Base-by-base conservation (phyloP, 176 grass and related monocot genomes). In the Hordeum marinum region DNA sequence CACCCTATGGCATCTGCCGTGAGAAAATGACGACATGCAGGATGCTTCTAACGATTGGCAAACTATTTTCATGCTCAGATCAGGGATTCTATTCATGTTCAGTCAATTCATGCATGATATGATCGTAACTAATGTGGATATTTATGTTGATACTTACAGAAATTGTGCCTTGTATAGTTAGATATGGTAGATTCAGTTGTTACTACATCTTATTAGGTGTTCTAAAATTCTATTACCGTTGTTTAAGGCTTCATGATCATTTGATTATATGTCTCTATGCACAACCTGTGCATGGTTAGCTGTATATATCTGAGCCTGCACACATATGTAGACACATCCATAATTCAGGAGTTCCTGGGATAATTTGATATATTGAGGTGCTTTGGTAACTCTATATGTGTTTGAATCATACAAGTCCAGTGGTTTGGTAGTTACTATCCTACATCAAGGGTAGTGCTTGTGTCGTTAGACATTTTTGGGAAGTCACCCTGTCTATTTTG, bases 1-100 rank as follows among this genome's bases (percentile, higher is more conserved):
- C n/a, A n/a, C n/a, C n/a, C n/a, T n/a, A n/a, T n/a, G n/a, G n/a
- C n/a, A n/a, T n/a, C n/a, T n/a, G n/a, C n/a, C n/a, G n/a, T n/a
- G n/a, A n/a, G n/a, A n/a, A n/a, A n/a, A n/a, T n/a, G n/a, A n/a
- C n/a, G n/a, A n/a, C n/a, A n/a, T n/a, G n/a, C 70, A 84, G n/a
- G 41, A 79, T 39, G 17, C 11, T 5, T 82, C 13, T 70, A 11
- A 7, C 23, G 26, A 83, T 63, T 41, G 23, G 10, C 3, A 13
- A 39, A 20, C 17, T 40, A 36, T 21, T 41, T 14, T 14, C 24
- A 75, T 23, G 20, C 18, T 64, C 26, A 74, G 67, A 75, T 25
- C 58, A 66, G 80, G 57, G 57, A 27, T 62, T 79, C 45, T 63
- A n/a, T 37, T 71, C 29, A 79, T 55, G 20, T 72, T 61, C 76